Conservation (phyloP, 2,329 filamentous ascomycete species). For the Nigrospora sphaerica region DNA sequence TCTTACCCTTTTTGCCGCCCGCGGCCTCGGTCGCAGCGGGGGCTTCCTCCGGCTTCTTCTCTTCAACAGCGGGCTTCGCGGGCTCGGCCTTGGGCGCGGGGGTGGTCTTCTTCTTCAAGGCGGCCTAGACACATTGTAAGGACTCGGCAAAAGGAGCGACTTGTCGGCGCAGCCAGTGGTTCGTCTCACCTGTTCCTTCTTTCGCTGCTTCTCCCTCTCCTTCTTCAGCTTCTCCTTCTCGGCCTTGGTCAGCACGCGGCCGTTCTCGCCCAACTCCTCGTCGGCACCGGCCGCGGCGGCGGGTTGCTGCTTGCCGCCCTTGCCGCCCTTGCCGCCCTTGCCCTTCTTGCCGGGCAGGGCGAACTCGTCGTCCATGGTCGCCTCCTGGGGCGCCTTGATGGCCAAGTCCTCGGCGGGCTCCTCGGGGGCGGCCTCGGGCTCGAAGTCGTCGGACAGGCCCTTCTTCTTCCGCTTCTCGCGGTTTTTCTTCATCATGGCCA, state of each 20-base stretch:
- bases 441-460: slow-evolving; percentile 64
- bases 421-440: slow-evolving; percentile 58
- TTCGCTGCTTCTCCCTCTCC: slow-evolving; percentile 95
- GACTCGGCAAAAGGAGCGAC: neutral
- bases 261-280: slow-evolving; percentile 46
- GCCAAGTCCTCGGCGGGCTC: slow-evolving; percentile 40
- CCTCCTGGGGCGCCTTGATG: slow-evolving; percentile 73
- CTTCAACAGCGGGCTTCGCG: slow-evolving; percentile 40
- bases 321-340: slow-evolving; percentile 49
- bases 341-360: slow-evolving; percentile 71
- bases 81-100: slow-evolving; percentile 49
- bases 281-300: slow-evolving; percentile 38
- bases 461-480: slow-evolving; percentile 88
- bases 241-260: slow-evolving; percentile 85
- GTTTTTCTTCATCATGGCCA: slow-evolving; percentile 76
- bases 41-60: slow-evolving; percentile 37
- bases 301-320: slow-evolving; percentile 36
- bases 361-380: slow-evolving; percentile 78
- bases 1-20: slow-evolving; percentile 77
- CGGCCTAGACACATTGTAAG: slow-evolving; percentile 45
- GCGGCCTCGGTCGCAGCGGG: slow-evolving; percentile 34
- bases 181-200: slow-evolving; percentile 79
- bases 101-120: slow-evolving; percentile 68
- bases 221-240: slow-evolving; percentile 99
- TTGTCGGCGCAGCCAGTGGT: neutral